These are phyloP conservation scores for Neofusicoccum sp. DNA, from an alignment of 2,329 filamentous ascomycete genomes.

Conservation along the genomic window DNA sequence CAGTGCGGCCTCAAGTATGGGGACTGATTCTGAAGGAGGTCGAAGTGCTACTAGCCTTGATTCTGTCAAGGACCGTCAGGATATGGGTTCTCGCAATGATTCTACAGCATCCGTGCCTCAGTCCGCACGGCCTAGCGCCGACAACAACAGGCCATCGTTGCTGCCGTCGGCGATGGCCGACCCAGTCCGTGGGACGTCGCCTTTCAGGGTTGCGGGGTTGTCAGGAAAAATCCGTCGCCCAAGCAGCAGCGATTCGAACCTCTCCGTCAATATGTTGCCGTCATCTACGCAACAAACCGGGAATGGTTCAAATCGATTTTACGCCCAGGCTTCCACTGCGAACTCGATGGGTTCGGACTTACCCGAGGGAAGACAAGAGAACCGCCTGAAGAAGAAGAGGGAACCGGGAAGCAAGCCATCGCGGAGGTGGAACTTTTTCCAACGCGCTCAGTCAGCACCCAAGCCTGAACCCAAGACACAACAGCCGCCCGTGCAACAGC, in stretches of 20 bases:
- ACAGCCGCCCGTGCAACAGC: conserved; percentile 33
- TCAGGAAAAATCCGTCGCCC: conserved; percentile 32
- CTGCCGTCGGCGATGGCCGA: conserved; percentile 40
- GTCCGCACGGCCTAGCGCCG: conserved; percentile 25
- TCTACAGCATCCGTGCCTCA: conserved; percentile 2
- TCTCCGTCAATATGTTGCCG: neutral
- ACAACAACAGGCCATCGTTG: conserved; percentile 28
- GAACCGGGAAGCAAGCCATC: conserved; percentile 35
- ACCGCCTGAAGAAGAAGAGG: conserved; percentile 20
- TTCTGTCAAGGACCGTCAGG: conserved; percentile 20
- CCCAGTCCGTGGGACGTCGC: conserved; percentile 30
- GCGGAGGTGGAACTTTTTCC: conserved; percentile 60
- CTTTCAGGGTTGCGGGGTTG: conserved; percentile 23
- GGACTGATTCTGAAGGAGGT: conserved; percentile 31
- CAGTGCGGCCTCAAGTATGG: conserved; percentile 28
- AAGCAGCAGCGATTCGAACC: neutral
- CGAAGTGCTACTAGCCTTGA: conserved; percentile 36
- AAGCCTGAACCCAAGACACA: conserved; percentile 29
- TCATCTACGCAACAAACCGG: neutral
- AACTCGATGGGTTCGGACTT: neutral
- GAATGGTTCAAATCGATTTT: neutral
- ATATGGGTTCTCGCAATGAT: conserved; percentile 3
- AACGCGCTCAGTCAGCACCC: conserved; percentile 45
- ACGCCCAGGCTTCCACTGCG: neutral
- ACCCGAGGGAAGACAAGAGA: conserved; percentile 17